Percentiles rank a stretch among this genome's conserved stretches.
Conservation (phyloP, 805 yeast species). For the Wickerhamiella lipophila region DNA sequence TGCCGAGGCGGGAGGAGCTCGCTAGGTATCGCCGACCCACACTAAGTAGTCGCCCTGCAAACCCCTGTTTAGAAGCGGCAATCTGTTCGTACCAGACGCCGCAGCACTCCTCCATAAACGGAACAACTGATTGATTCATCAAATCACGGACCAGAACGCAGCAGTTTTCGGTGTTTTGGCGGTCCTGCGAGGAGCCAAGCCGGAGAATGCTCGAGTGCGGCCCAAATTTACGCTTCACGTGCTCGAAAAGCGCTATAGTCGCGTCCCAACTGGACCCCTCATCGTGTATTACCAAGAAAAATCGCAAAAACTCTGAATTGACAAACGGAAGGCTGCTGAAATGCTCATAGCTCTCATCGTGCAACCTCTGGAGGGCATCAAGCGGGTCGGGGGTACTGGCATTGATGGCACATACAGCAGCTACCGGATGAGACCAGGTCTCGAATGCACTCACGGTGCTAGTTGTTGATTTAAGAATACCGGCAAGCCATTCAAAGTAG, state of each 20-base stretch:
- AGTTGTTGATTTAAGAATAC: conserved; percentile 2
- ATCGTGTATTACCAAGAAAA: conserved; percentile 40
- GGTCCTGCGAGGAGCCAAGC: conserved; percentile 16
- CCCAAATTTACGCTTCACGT: conserved; percentile 31
- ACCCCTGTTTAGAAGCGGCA: conserved; percentile 60
- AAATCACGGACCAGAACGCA: conserved; percentile 35
- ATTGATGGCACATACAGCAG: conserved; percentile 57
- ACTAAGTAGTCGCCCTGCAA: conserved; percentile 59
- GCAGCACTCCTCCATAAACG: conserved; percentile 78
- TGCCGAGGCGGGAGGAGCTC: conserved; percentile 9
- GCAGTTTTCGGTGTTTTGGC: conserved; percentile 33
- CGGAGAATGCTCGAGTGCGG: conserved; percentile 24
- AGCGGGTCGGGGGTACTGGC: conserved; percentile 48
- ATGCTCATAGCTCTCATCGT: conserved; percentile 32
- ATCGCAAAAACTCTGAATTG: conserved; percentile 49
- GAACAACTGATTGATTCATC: conserved; percentile 42
- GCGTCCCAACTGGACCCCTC: conserved; percentile 35
- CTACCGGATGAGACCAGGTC: conserved; percentile 74
- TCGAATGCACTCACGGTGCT: conserved; percentile 30
- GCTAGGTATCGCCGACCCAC: conserved; percentile 48
- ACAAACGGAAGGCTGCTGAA: conserved; percentile 45
- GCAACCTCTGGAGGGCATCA: conserved; percentile 39
- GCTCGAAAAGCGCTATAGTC: conserved; percentile 31
- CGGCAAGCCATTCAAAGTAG: conserved; percentile 5
- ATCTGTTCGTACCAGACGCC: conserved; percentile 75